Conservation (phyloP, 2,329 filamentous ascomycete genomes). For the Zarea fungicola region DNA sequence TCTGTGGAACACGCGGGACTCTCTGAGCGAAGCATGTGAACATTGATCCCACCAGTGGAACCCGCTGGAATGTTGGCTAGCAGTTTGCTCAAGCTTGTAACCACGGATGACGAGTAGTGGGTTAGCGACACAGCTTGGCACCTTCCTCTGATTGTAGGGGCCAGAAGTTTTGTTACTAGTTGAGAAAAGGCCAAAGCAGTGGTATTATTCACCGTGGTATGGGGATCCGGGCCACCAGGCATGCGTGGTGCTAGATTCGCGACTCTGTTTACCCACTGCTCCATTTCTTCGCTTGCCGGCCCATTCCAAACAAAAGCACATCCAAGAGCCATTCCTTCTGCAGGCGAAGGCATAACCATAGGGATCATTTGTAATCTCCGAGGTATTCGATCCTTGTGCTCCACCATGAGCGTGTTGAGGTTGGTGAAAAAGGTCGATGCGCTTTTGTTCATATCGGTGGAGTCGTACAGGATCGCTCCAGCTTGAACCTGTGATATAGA, state of each 20-base stretch:
- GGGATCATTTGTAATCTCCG: conserved; percentile 23
- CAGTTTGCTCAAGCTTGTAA: conserved; percentile 22
- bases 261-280: too few relatives aligned
- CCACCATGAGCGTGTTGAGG: conserved; percentile 13
- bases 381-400: conserved; percentile 15
- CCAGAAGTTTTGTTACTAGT: too few relatives aligned
- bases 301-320: conserved; percentile 29
- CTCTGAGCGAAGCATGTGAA: background rate
- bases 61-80: conserved; percentile 18
- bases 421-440: conserved; percentile 20
- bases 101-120: too few relatives aligned
- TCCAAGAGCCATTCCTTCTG: conserved; percentile 21
- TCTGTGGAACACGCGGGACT: conserved; percentile 5
- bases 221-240: too few relatives aligned
- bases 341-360: conserved; percentile 24
- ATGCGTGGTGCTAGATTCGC: too few relatives aligned
- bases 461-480: conserved; percentile 25
- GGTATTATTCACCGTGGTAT: too few relatives aligned
- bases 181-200: too few relatives aligned
- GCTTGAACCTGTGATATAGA: conserved; percentile 14
- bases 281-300: too few relatives aligned
- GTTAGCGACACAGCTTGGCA: too few relatives aligned
- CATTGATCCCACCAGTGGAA: conserved; percentile 15
- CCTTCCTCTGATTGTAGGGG: too few relatives aligned
- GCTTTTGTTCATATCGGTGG: conserved; percentile 22